Evolutionary conservation across 805 yeast genomes (phyloP).

Genomic region (Teunomyces kruisii): DNA sequence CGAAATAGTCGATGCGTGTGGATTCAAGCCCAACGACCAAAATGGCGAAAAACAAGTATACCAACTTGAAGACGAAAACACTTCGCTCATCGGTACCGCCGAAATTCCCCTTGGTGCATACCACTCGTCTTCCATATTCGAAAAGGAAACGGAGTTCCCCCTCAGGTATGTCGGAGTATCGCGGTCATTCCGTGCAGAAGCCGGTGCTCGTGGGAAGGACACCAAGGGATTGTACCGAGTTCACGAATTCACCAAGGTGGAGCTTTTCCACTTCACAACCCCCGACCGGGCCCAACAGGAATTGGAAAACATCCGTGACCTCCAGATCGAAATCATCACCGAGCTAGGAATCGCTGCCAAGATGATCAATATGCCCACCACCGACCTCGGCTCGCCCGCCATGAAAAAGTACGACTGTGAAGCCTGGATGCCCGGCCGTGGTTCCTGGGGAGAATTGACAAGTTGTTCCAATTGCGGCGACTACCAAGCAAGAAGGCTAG

Average conservation of each 20-base stretch:
- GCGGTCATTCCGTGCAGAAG: constrained; percentile 90
- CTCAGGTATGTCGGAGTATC: constrained; percentile 73
- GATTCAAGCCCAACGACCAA: constrained; percentile 89
- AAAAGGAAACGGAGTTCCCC: constrained; percentile 44
- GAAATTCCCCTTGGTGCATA: constrained; percentile 91
- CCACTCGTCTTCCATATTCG: constrained; percentile 52
- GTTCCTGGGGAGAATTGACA: constrained; percentile 87
- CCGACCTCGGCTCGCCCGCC: constrained; percentile 94
- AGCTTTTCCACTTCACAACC: constrained; percentile 73
- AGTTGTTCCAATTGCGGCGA: constrained; percentile 92
- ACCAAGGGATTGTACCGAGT: constrained; percentile 91
- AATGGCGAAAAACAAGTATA: constrained; percentile 86
- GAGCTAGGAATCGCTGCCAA: constrained; percentile 78
- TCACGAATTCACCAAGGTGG: constrained; percentile 95
- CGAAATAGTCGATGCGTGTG: constrained; percentile 84
- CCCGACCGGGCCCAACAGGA: constrained; percentile 47
- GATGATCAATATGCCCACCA: constrained; percentile 83
- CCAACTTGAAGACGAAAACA: constrained; percentile 49
- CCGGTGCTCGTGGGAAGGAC: constrained; percentile 93
- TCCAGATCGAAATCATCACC: constrained; percentile 64
- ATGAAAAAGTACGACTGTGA: constrained; percentile 89
- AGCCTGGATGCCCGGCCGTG: constrained; percentile 98
- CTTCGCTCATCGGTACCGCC: constrained; percentile 89
- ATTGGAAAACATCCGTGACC: constrained; percentile 57
- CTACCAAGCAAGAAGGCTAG: constrained; percentile 82